Percentiles rank a stretch among this genome's conserved stretches.
Evolutionary conservation across 148 eudicot species (phyloP).

Genomic region (Vaccinium darrowii): DNA sequence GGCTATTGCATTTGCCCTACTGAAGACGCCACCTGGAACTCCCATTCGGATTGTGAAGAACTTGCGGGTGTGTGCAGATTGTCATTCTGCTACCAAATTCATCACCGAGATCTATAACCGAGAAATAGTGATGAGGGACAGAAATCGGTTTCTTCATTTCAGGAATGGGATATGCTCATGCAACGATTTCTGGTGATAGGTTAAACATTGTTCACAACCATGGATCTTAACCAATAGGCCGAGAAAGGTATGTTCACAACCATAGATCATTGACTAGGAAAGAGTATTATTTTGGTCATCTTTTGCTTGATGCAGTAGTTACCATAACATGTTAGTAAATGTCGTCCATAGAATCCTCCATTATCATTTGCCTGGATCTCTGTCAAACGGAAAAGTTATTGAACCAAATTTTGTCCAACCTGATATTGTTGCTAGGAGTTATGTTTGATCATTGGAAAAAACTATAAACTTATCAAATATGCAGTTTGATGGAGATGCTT

Average conservation of each 20-base stretch:
- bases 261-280: not conserved
- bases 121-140: conserved; percentile 37
- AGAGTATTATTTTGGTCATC: not conserved
- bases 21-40: conserved; percentile 41
- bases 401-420: not conserved
- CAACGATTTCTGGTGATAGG: conserved; percentile 43
- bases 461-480: too few relatives aligned
- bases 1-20: conserved; percentile 48
- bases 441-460: not conserved
- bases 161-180: conserved; percentile 44
- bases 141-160: conserved; percentile 46
- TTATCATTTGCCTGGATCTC: not conserved
- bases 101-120: conserved; percentile 40
- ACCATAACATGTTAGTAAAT: not conserved
- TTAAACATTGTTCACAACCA: not conserved
- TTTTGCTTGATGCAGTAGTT: not conserved
- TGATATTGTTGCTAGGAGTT: not conserved
- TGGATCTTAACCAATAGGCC: too few relatives aligned
- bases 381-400: not conserved
- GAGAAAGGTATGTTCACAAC: too few relatives aligned
- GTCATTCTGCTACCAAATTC: conserved; percentile 44
- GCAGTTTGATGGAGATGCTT: not conserved
- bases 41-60: conserved; percentile 45
- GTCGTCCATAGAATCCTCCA: not conserved
- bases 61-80: conserved; percentile 46